Evolutionary conservation across 2,329 filamentous ascomycete species (phyloP).

Genomic region (Trichoderma sp.): DNA sequence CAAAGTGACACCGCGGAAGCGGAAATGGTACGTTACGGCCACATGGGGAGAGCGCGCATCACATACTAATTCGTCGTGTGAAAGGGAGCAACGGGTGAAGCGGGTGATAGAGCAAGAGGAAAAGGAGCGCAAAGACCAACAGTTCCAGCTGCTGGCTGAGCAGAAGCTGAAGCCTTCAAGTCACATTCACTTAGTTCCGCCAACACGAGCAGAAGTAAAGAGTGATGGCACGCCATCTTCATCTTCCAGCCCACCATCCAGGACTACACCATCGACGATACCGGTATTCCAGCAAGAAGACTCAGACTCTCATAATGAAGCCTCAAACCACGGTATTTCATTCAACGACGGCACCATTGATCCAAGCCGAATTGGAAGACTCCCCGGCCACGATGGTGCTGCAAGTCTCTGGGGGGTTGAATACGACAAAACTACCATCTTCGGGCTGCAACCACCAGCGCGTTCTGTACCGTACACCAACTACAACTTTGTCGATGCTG

Average conservation of each 20-base stretch:
- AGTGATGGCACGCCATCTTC: not conserved
- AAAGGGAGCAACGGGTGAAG: constrained; percentile 14
- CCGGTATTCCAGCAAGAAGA: not conserved
- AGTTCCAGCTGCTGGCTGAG: not conserved
- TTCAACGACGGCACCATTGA: not conserved
- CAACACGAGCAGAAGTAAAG: not conserved
- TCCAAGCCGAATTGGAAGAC: not conserved
- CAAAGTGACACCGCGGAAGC: constrained; percentile 5
- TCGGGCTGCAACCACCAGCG: not conserved
- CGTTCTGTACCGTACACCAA: not conserved
- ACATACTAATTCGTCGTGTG: not conserved
- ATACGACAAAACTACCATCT: not conserved
- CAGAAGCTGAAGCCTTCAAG: not conserved
- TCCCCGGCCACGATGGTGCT: not conserved
- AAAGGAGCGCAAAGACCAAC: not conserved
- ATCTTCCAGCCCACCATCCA: not conserved
- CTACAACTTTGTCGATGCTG: constrained; percentile 16
- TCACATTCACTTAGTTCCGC: not conserved
- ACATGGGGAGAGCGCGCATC: not conserved
- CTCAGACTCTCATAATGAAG: not conserved
- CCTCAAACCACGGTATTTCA: not conserved
- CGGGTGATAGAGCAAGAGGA: constrained; percentile 7
- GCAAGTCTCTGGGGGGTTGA: not conserved
- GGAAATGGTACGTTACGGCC: not conserved
- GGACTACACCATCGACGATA: not conserved